Percentiles rank a stretch among this genome's conserved stretches.
Conservation (phyloP, 2,329 filamentous ascomycete species). For the Colletotrichum plurivorum region DNA sequence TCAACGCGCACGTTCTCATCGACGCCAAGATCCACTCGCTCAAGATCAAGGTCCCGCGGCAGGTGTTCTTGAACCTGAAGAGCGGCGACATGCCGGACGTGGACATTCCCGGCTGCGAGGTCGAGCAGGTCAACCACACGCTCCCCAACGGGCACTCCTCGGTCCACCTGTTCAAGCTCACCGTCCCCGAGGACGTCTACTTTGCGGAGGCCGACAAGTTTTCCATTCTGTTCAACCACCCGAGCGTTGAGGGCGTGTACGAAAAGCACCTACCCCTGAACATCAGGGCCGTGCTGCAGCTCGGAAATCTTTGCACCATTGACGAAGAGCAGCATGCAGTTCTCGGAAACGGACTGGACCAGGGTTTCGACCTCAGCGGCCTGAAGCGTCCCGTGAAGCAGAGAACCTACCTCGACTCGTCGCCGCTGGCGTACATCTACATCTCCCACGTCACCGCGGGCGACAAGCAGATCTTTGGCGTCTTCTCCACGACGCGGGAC, state of each 20-base stretch:
- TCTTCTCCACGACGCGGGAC: conserved; percentile 87
- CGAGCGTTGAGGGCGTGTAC: conserved; percentile 97
- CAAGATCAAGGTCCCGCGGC: conserved; percentile 89
- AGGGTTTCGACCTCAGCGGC: conserved; percentile 89
- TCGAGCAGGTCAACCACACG: conserved; percentile 94
- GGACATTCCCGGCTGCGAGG: conserved; percentile 85
- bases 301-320: conserved; percentile 94
- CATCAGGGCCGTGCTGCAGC: conserved; percentile 86
- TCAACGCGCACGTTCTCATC: conserved; percentile 91
- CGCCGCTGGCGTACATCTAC: conserved; percentile 86
- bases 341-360: conserved; percentile 90
- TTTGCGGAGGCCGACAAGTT: conserved; percentile 88
- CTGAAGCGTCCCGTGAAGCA: conserved; percentile 78
- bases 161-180: conserved; percentile 93
- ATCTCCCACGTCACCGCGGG: conserved; percentile 93
- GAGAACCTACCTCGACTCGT: conserved; percentile 80
- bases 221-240: conserved; percentile 86
- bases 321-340: conserved; percentile 92
- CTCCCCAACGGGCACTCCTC: conserved; percentile 96
- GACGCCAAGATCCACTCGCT: conserved; percentile 91
- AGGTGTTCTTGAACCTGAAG: conserved; percentile 93
- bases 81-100: conserved; percentile 89
- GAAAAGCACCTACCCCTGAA: conserved; percentile 93
- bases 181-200: conserved; percentile 89
- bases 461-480: conserved; percentile 91